These are phyloP conservation scores for Penicillium cataractarum DNA, from an alignment of 495 filamentous ascomycete species.

Conservation along the genomic window DNA sequence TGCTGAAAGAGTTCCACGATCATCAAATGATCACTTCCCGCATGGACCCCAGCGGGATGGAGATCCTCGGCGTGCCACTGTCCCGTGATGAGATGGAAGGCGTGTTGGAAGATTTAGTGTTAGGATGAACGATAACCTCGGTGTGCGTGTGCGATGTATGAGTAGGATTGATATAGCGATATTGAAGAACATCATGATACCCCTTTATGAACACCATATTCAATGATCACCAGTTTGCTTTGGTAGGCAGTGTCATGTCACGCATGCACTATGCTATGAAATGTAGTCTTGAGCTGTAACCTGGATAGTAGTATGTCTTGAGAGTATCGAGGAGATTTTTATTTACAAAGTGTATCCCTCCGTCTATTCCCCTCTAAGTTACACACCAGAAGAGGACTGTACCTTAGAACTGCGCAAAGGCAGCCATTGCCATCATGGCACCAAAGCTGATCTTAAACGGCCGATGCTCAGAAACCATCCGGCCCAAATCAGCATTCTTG, in stretches of 20 bases:
- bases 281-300: neutral
- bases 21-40: slow-evolving; percentile 92
- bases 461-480: slow-evolving; percentile 64
- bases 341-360: slow-evolving; percentile 23
- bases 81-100: slow-evolving; percentile 86
- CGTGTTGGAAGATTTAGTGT: slow-evolving; percentile 81
- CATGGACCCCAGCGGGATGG: slow-evolving; percentile 82
- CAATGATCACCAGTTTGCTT: slow-evolving; percentile 7
- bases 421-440: slow-evolving; percentile 74
- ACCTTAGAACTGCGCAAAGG: slow-evolving; percentile 60
- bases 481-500: slow-evolving; percentile 58
- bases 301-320: neutral
- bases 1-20: slow-evolving; percentile 97
- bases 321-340: slow-evolving; percentile 6
- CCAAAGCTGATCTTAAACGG: slow-evolving; percentile 83
- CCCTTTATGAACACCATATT: slow-evolving; percentile 35
- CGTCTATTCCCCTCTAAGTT: neutral
- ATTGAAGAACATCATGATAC: slow-evolving; percentile 37
- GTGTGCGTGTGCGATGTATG: neutral
- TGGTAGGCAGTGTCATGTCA: neutral
- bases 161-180: slow-evolving; percentile 15
- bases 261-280: neutral
- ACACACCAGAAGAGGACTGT: neutral
- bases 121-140: slow-evolving; percentile 11
- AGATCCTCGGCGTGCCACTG: slow-evolving; percentile 83